Evolutionary conservation across 306 rosid species (phyloP).

Genomic region (Lupinus albus): DNA sequence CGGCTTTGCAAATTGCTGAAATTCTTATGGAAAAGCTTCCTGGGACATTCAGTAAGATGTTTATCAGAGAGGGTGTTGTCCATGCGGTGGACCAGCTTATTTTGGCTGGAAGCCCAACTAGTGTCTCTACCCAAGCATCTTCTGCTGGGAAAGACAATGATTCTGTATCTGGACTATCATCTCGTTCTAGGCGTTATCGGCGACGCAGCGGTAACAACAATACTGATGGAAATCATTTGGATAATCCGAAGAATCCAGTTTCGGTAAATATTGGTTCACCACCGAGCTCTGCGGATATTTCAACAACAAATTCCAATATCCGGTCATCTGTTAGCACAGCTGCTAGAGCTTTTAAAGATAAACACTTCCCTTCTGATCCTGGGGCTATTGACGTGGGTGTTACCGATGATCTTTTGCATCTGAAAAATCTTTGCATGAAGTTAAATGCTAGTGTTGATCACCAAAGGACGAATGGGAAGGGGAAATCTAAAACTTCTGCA

Average conservation of each 20-base stretch:
- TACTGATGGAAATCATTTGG: constrained; percentile 72
- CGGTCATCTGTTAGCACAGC: constrained; percentile 73
- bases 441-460: constrained; percentile 78
- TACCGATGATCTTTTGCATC: constrained; percentile 81
- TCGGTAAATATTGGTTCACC: constrained; percentile 74
- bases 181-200: constrained; percentile 87
- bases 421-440: constrained; percentile 81
- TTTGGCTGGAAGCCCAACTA: constrained; percentile 60
- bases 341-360: constrained; percentile 86
- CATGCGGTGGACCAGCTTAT: constrained; percentile 97
- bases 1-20: constrained; percentile 95
- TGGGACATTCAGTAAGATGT: constrained; percentile 83
- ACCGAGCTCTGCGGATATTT: constrained; percentile 73
- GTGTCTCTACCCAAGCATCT: constrained; percentile 58
- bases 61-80: constrained; percentile 94
- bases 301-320: constrained; percentile 68
- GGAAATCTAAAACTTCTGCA: constrained; percentile 80
- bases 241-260: constrained; percentile 66
- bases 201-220: constrained; percentile 73
- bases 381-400: constrained; percentile 83
- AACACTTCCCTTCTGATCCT: constrained; percentile 81
- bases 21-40: constrained; percentile 98
- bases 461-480: constrained; percentile 73
- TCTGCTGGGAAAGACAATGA: constrained; percentile 78
- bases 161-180: constrained; percentile 63